Conservation (phyloP, 305 asterid species). For the Fraxinus floribunda region DNA sequence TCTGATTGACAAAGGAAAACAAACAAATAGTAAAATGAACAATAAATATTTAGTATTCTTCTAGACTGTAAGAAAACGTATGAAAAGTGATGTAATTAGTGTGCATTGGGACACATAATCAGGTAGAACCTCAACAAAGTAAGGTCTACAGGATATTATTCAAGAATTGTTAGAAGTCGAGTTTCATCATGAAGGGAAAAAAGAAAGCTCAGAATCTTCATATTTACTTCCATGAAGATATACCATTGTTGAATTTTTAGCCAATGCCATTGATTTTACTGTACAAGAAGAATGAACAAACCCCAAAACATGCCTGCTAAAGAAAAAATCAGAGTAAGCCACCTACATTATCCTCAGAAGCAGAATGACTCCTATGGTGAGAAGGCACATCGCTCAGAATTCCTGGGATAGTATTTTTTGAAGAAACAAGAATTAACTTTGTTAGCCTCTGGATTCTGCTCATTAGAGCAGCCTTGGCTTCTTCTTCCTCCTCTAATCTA, state of each 20-base stretch:
- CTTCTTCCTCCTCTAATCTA: conserved; percentile 98
- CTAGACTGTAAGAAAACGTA: conserved; percentile 16
- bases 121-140: conserved; percentile 15
- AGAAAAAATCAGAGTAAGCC: conserved; percentile 11
- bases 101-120: conserved; percentile 21
- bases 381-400: conserved; percentile 51
- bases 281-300: conserved; percentile 14
- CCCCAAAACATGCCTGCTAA: conserved; percentile 11
- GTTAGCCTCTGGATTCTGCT: conserved; percentile 97
- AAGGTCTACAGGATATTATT: conserved; percentile 12
- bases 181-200: background rate
- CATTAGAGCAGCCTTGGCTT: conserved; percentile 94
- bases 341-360: conserved; percentile 77
- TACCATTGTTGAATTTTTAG: background rate
- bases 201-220: background rate
- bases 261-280: conserved; percentile 1
- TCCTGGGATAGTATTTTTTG: conserved; percentile 75
- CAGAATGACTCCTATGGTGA: conserved; percentile 60
- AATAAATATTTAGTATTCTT: conserved; percentile 26
- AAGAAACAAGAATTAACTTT: conserved; percentile 91
- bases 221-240: background rate
- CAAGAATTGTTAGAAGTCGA: conserved; percentile 11
- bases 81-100: conserved; percentile 10
- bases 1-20: conserved; percentile 50
- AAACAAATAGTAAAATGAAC: conserved; percentile 35